Conservation (phyloP, 2,329 filamentous ascomycete species). For the Colletotrichum brevisporum region DNA sequence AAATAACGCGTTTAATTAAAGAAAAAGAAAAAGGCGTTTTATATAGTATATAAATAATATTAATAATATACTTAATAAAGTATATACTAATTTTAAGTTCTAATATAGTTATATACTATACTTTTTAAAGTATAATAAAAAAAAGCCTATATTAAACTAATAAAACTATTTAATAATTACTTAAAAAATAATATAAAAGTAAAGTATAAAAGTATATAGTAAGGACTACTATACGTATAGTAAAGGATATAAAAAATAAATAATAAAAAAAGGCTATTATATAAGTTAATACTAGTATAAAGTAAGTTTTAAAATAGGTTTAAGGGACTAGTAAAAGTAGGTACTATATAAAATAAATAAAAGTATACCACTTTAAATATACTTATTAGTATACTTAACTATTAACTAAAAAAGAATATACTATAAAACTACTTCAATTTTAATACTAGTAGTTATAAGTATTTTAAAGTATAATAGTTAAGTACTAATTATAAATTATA, state of each 20-base stretch:
- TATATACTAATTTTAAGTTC: background rate
- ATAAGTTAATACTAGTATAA: background rate
- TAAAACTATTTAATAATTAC: slow-evolving; percentile 25
- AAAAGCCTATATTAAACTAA: slow-evolving; percentile 15
- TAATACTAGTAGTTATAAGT: background rate
- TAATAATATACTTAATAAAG: background rate
- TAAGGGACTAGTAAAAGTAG: background rate
- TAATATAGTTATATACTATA: slow-evolving; percentile 6
- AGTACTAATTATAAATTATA: slow-evolving; percentile 29
- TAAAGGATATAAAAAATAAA: slow-evolving; percentile 14
- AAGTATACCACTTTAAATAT: background rate
- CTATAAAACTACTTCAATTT: slow-evolving; percentile 1
- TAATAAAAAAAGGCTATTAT: slow-evolving; percentile 15
- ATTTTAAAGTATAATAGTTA: slow-evolving; percentile 31
- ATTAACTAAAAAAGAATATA: background rate
- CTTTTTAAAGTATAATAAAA: slow-evolving; percentile 34
- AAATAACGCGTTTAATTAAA: background rate
- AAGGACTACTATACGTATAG: slow-evolving; percentile 23
- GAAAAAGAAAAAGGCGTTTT: background rate
- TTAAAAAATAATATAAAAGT: slow-evolving; percentile 36
- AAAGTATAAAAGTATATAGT: slow-evolving; percentile 29
- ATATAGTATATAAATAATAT: background rate
- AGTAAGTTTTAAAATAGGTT: background rate
- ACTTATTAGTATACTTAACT: background rate
- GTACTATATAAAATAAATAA: background rate